phyloP scores from a whole-genome alignment of 2,329 filamentous ascomycete species.

The Plenodomus lindquistii region DNA sequence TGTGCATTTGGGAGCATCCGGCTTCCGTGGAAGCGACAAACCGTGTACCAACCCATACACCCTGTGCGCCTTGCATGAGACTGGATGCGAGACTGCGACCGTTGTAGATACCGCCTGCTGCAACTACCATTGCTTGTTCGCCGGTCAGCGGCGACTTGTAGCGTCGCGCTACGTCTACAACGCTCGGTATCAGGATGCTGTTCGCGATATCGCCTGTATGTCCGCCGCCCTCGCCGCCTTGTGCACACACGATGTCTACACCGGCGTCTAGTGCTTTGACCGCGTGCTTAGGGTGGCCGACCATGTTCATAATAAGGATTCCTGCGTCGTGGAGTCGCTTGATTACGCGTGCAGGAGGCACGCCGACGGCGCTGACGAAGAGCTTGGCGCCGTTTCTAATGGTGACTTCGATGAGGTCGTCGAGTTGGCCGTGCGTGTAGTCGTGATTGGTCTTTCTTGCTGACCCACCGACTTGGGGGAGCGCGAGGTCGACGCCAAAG shows the following conservation, averaged over 20 bases:
- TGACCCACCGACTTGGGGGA: constrained; percentile 82
- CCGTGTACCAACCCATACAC: constrained; percentile 92
- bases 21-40: constrained; percentile 87
- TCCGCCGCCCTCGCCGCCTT: constrained; percentile 90
- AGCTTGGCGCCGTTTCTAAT: constrained; percentile 81
- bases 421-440: constrained; percentile 87
- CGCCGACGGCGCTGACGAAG: constrained; percentile 87
- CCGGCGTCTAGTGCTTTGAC: constrained; percentile 84
- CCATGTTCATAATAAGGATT: constrained; percentile 95
- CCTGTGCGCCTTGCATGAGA: constrained; percentile 84
- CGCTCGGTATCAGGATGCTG: constrained; percentile 82
- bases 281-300: constrained; percentile 88
- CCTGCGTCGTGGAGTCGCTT: constrained; percentile 76
- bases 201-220: constrained; percentile 89
- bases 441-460: constrained; percentile 94
- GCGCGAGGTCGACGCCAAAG: constrained; percentile 88
- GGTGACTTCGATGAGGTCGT: constrained; percentile 84
- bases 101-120: constrained; percentile 84
- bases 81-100: constrained; percentile 79
- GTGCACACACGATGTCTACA: constrained; percentile 88
- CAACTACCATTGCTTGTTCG: constrained; percentile 75
- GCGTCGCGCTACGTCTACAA: constrained; percentile 77
- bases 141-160: constrained; percentile 75
- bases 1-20: constrained; percentile 78
- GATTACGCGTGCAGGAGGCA: constrained; percentile 75